A percentile compares a stretch with the other conserved stretches of the same genome.
These are phyloP conservation scores for Moricandia moricandioides DNA, from an alignment of 345 rosid genomes.

Conservation along the genomic window DNA sequence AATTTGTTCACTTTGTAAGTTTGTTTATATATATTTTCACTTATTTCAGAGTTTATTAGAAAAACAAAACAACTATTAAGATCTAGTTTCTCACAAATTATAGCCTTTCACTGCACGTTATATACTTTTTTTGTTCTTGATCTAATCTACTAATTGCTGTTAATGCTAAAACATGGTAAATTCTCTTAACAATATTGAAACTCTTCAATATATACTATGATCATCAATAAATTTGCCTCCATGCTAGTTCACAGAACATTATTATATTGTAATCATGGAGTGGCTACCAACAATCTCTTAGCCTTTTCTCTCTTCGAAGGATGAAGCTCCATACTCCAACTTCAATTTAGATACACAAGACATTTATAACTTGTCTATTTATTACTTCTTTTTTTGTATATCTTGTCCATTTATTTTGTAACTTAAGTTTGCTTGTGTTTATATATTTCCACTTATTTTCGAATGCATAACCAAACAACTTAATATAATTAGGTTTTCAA, in stretches of 20 bases:
- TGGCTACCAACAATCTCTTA: neutral
- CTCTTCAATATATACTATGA: too few relatives aligned
- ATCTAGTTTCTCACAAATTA: neutral
- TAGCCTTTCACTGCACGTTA: neutral
- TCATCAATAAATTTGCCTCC: too few relatives aligned
- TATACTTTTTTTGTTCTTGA: too few relatives aligned
- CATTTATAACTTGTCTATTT: neutral
- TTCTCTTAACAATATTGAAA: neutral
- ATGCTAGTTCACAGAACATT: neutral
- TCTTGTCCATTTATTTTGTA: neutral
- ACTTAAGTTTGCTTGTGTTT: neutral
- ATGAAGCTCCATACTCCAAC: neutral
- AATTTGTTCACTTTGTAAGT: neutral
- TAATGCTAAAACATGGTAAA: neutral
- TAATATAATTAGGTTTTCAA: neutral
- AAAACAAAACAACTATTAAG: neutral
- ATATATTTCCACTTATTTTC: neutral
- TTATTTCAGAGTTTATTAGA: neutral
- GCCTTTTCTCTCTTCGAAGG: neutral
- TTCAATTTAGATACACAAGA: neutral
- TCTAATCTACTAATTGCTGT: neutral
- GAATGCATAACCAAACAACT: neutral
- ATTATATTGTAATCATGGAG: neutral
- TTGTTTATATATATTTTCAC: neutral
- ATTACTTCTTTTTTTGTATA: too few relatives aligned